These are phyloP conservation scores for Exsudoporus frostii DNA, from an alignment of 768 basidiomycete genomes.

Conservation along the genomic window DNA sequence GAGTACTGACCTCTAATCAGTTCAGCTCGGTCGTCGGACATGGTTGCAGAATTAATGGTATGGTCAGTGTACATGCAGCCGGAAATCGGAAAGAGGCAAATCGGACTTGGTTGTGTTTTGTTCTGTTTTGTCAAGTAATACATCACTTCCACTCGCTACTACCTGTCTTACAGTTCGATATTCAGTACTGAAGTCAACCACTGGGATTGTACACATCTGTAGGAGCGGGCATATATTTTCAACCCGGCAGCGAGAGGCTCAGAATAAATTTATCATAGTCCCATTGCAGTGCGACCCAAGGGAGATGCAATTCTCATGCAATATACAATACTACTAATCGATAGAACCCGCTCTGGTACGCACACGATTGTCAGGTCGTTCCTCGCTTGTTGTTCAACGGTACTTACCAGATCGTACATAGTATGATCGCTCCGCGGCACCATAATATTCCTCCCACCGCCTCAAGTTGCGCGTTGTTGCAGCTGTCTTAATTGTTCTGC, in stretches of 20 bases:
- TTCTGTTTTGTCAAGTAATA: slow-evolving; percentile 6
- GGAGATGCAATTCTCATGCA: neutral
- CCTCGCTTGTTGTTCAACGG: neutral
- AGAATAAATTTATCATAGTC: neutral
- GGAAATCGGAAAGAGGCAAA: neutral
- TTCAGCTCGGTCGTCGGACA: slow-evolving; percentile 35
- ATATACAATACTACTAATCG: neutral
- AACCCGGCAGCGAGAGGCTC: neutral
- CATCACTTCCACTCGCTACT: neutral
- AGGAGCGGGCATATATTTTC: neutral
- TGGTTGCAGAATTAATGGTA: slow-evolving; percentile 10
- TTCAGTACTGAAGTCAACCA: too few species aligned
- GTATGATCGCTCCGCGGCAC: slow-evolving; percentile 1
- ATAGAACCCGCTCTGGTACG: neutral
- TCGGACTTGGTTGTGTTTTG: slow-evolving; percentile 11
- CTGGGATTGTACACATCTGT: too few species aligned
- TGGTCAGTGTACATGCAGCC: neutral
- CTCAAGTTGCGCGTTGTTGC: neutral
- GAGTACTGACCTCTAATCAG: slow-evolving; percentile 29
- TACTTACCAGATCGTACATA: neutral
- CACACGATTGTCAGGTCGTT: neutral
- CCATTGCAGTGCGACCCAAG: neutral
- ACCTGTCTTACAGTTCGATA: neutral
- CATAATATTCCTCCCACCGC: neutral
- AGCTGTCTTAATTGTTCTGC: slow-evolving; percentile 14